phyloP scores from a whole-genome alignment of 192 early-diverging fungal genomes.

The Coemansia furcata region DNA sequence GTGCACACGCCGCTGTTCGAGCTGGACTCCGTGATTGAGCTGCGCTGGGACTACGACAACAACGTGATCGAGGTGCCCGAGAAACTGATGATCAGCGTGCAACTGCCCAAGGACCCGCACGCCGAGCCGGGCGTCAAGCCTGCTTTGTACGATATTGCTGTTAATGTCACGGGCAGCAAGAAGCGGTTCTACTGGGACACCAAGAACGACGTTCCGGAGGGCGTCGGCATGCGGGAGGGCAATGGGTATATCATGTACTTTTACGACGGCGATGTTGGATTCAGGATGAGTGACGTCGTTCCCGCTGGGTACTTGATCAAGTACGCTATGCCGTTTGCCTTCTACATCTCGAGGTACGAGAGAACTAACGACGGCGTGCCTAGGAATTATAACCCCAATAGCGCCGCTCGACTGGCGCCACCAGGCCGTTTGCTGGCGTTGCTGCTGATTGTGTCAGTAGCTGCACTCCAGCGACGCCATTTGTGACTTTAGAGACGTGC shows the following conservation, averaged over 20 bases:
- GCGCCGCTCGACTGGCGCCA: constrained; percentile 20
- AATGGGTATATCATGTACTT: constrained; percentile 53
- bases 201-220: constrained; percentile 53
- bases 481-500: background rate
- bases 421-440: constrained; percentile 1
- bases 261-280: constrained; percentile 54
- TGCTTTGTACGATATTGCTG: constrained; percentile 49
- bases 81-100: constrained; percentile 53
- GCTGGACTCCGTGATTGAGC: constrained; percentile 50
- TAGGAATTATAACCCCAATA: constrained; percentile 46
- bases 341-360: constrained; percentile 49
- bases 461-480: background rate
- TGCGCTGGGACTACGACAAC: constrained; percentile 54
- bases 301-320: constrained; percentile 52
- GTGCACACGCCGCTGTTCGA: constrained; percentile 54
- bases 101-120: constrained; percentile 50
- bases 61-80: constrained; percentile 51
- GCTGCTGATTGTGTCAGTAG: constrained; percentile 13
- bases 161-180: constrained; percentile 44
- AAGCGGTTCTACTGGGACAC: constrained; percentile 52
- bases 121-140: constrained; percentile 36
- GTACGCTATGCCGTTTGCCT: constrained; percentile 53
- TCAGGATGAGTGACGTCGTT: constrained; percentile 51
- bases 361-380: constrained; percentile 53
- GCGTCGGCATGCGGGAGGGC: constrained; percentile 53